phyloP scores from a whole-genome alignment of 176 grass and related monocot species.

The Luzula sylvatica region DNA sequence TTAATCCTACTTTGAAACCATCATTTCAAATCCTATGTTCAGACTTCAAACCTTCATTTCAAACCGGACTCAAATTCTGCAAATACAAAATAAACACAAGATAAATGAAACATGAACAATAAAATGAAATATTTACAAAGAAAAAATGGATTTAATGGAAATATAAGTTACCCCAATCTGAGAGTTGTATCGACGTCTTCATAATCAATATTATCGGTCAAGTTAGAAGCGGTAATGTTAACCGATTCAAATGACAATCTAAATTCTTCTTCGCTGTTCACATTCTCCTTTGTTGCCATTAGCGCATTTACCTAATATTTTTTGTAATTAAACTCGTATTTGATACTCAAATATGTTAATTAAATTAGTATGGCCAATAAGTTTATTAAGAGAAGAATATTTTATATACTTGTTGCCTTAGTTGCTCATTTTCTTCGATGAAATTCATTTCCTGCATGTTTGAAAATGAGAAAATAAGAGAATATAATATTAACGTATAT shows the following conservation, averaged over 20 bases:
- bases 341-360: too few relatives aligned
- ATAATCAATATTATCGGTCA: background rate
- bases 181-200: conserved; percentile 46
- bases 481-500: background rate
- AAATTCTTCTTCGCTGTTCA: background rate
- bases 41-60: too few relatives aligned
- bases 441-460: background rate
- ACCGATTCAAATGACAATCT: conserved; percentile 52
- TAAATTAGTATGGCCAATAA: too few relatives aligned
- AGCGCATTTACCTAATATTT: background rate
- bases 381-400: too few relatives aligned
- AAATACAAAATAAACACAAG: too few relatives aligned
- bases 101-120: too few relatives aligned
- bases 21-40: too few relatives aligned
- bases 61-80: too few relatives aligned
- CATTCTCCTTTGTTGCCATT: background rate
- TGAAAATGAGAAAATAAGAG: background rate
- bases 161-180: conserved; percentile 46
- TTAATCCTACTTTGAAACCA: too few relatives aligned
- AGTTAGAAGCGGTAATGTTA: conserved; percentile 25
- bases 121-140: too few relatives aligned
- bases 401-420: background rate
- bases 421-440: background rate
- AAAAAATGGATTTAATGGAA: background rate
- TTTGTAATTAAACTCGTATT: too few relatives aligned